Base-by-base conservation (phyloP, 1,139 yeast species). In the Suhomyces bribrorum region DNA sequence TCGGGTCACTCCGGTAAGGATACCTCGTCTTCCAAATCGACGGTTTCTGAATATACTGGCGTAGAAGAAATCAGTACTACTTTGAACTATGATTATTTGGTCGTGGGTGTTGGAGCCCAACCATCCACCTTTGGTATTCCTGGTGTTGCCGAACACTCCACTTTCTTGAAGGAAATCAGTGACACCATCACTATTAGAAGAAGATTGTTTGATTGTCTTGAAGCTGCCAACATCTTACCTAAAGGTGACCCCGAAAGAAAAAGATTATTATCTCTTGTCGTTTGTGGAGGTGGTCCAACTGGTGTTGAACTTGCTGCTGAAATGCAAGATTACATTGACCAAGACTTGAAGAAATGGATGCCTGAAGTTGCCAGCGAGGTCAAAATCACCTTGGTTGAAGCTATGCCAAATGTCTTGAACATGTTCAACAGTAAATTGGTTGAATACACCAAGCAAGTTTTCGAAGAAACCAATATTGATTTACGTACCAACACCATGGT, bases 301-400 rank as follows among this genome's bases (percentile, higher is more conserved):
- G 97, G 97, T 67, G 96, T 89, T 46, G 97, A 89, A 64, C 86
- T 86, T 56, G 96, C 96, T 49, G 97, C 95, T 56, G 97, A 90
- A 66, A 69, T 90, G 54, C 95, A 86, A 66, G 97, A 90, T 66
- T 90, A 87, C 66, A 84, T 89, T 50, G 94, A 86, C 63, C 95
- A 88, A 64, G 97, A 90, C 64, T 74, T 90, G 69, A 72, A 71
- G 54, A 85, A 82, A 66, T 87, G 95, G 94, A 82, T 86, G 70
- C 97, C 97, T 34, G 87, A 79, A 55, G 78, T 89, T 51, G 82
- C 89, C 48, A 71, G 74, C 56, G 96, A 90, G 59, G 78, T 89
- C 60, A 77, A 81, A 53, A 90, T 90, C 41, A 79, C 94, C 33
- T 76, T 90, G 45, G 84, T 90, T 46, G 97, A 90, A 69, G 97